These are phyloP conservation scores for Musa beccarii DNA, from an alignment of 176 grass and related monocot genomes.

Conservation along the genomic window DNA sequence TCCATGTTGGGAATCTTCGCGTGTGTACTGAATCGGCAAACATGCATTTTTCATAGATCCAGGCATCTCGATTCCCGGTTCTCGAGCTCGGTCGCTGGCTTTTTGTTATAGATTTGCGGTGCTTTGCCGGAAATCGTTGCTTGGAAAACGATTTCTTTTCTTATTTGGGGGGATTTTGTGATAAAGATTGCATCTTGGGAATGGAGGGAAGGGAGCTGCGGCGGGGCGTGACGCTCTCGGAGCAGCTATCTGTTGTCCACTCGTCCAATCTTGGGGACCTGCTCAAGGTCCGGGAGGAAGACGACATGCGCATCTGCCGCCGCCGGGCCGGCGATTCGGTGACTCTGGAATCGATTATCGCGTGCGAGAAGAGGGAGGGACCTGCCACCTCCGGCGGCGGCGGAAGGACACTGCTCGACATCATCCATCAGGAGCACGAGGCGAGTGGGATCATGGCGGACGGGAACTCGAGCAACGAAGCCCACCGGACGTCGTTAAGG, in stretches of 20 bases:
- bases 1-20: not conserved
- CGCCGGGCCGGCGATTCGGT: not conserved
- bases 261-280: constrained; percentile 34
- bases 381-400: not conserved
- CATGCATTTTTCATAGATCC: not conserved
- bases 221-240: constrained; percentile 56
- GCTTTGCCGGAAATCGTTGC: not conserved
- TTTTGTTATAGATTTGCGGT: not conserved
- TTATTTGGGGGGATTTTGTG: not conserved
- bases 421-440: constrained; percentile 28
- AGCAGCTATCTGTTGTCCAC: constrained; percentile 46
- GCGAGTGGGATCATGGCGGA: constrained; percentile 22
- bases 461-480: constrained; percentile 10
- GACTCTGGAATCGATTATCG: not conserved
- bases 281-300: constrained; percentile 34
- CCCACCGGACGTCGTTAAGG: constrained; percentile 49
- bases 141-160: not conserved
- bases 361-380: not conserved
- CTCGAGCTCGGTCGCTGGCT: not conserved
- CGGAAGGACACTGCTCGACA: constrained; percentile 27
- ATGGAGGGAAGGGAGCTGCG: constrained; percentile 36
- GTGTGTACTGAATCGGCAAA: not conserved
- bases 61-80: not conserved
- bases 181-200: constrained; percentile 2
- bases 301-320: not conserved